Evolutionary conservation across 805 yeast genomes (phyloP), one percentile per base, ranked within the genome.

Genomic region (Kazachstania taianensis): DNA sequence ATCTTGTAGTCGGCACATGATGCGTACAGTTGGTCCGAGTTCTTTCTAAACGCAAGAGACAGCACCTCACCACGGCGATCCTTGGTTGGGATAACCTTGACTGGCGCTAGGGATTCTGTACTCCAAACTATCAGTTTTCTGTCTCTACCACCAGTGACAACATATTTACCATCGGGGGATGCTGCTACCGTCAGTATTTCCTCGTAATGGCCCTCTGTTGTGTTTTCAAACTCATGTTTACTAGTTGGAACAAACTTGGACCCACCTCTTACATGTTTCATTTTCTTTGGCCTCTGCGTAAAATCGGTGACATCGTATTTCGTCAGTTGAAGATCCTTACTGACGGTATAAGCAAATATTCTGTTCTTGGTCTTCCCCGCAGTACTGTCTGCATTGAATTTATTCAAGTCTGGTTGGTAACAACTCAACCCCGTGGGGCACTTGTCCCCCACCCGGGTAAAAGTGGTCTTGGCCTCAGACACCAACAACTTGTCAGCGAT

Each of bases 1-100:
- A 92, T 80, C 48, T 87, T 80, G 52, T 86, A 73, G 59, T 92
- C 98, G 1, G 86, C 89, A 61, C 96, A 85, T 1, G 95, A 81
- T 17, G 87, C 97, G 54, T 80, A 92, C 41, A 92, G 65, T 57
- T 85, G 92, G 61, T 81, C 92, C 4, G 89, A 68, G 39, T 73
- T 75, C 49, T 87, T 70, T 46, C 95, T 75, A 63, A 92, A 92
- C 3, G 74, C 69, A 35, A 87, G 59, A 14, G 89, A 72, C 44
- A 80, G 65, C 5, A 89, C 80, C 26, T 73, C 73, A 27, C 92
- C 84, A 37, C 78, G 71, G 41, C 78, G 70, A 48, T 77, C 82
- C 35, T 69, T 72, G 2, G 92, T 79, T 40, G 81, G 87, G 41
- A 92, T 65, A 12, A 80, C 87, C 49, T 82, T 78, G 35, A 84